Base-by-base conservation (phyloP, 1,284 basidiomycete genomes). In the Ganoderma sinense region DNA sequence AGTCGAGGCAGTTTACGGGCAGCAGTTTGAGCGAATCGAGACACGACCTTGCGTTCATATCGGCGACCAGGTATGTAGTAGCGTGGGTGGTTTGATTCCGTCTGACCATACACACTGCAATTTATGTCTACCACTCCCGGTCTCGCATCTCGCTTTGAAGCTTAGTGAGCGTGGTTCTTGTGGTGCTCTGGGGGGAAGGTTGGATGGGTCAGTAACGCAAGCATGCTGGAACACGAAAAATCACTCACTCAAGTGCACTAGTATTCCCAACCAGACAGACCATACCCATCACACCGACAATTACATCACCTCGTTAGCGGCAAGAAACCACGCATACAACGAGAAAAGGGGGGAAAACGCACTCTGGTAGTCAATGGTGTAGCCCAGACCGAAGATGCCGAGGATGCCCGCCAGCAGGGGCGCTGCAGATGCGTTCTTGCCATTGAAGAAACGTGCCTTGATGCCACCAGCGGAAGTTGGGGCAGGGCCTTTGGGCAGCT, bases 361-460 rank as follows among this genome's bases (percentile, higher is more conserved):
- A 96, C 94, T 95, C 84, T 96, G 91, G 83, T 96, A 96, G 84
- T 96, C 95, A 77, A 97, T 86, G 75, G 94, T 94, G 84, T 97
- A 98, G 65, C 96, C 94, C 75, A 97, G 84, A 71, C 87, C 87
- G 82, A 97, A 94, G 74, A 97, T 83, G 68, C 88, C 89, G 73
- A 91, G 84, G 77, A 98, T 92, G 74, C 91, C 84, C 65, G 86
- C 88, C 67, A 94, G 88, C 66, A 96, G 79, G 67, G 94, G 94
- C 71, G 86, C 86, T 62, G 92, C 94, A 63, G 87, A 89, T 62
- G 96, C 96, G 82, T 96, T 97, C 83, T 91, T 90, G 72, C 94
- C 95, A 77, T 89, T 90, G 83, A 97, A 96, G 84, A 86, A 95
- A 62, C 91, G 86, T 20, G 80, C 93, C 81, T 95, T 94, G 79